A percentile compares a stretch with the other conserved stretches of the same genome.
Conservation (phyloP, 345 rosid species). For the Nasturtium officinale region DNA sequence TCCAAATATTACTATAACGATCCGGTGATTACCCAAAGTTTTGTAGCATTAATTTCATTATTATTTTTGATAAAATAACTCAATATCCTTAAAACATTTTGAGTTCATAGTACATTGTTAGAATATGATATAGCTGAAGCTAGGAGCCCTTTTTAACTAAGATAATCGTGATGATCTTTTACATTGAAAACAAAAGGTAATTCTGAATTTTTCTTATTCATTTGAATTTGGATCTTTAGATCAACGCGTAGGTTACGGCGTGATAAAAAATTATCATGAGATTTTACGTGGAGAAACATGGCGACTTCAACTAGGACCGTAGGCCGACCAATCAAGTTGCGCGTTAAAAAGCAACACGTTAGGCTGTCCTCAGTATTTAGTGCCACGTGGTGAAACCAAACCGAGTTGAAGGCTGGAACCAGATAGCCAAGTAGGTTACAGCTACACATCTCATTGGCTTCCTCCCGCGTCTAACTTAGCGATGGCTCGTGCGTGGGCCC, state of each 20-base stretch:
- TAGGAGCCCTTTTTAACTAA: not conserved
- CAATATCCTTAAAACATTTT: not conserved
- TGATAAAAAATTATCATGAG: conserved; percentile 18
- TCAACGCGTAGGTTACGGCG: conserved; percentile 15
- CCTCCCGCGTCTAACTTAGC: not conserved
- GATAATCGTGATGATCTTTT: not conserved
- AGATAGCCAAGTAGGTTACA: conserved; percentile 21
- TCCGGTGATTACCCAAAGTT: not conserved
- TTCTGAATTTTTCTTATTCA: not conserved
- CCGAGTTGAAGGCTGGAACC: conserved; percentile 39
- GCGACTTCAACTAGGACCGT: conserved; percentile 15
- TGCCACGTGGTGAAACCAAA: conserved; percentile 30
- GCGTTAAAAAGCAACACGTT: conserved; percentile 17
- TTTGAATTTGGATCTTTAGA: not conserved
- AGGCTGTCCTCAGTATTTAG: not conserved
- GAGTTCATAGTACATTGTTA: not conserved
- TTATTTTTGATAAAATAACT: not conserved
- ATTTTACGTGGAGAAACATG: conserved; percentile 23
- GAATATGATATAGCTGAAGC: not conserved
- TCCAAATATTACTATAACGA: not conserved
- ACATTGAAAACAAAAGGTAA: not conserved
- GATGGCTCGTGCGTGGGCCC: conserved; percentile 25
- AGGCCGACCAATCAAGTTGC: conserved; percentile 17
- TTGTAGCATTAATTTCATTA: not conserved
- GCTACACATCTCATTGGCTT: conserved; percentile 34